A percentile compares a stretch with the other conserved stretches of the same genome.
Evolutionary conservation across 768 basidiomycete genomes (phyloP).

Genomic region (Kwoniella heveanensis): DNA sequence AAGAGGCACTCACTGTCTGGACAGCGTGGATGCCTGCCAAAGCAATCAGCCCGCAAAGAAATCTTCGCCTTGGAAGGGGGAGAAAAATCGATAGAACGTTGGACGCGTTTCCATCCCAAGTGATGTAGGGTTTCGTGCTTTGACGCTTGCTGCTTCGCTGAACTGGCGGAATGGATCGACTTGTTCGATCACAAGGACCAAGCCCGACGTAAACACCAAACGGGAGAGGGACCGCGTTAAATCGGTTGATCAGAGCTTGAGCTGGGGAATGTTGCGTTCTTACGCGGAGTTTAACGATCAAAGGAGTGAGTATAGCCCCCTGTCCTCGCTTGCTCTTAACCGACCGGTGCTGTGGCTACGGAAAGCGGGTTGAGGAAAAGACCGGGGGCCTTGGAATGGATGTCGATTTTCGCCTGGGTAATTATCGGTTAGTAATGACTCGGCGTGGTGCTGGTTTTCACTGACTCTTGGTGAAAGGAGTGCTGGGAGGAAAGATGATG

Average conservation of each 20-base stretch:
- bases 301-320: neutral
- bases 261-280: neutral
- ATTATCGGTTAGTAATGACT: no score
- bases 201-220: no score
- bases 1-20: neutral
- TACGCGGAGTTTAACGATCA: neutral
- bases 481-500: neutral
- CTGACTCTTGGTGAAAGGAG: neutral
- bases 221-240: neutral
- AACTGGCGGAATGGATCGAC: neutral
- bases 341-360: no score
- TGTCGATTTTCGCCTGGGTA: no score
- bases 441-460: neutral
- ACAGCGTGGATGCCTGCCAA: neutral
- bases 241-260: neutral
- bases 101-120: neutral
- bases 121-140: neutral
- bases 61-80: neutral
- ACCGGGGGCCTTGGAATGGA: no score
- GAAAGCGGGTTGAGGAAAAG: no score
- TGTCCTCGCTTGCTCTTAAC: neutral
- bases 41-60: neutral
- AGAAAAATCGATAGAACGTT: neutral
- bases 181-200: no score
- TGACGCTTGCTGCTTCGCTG: neutral